Evolutionary conservation across 2,329 filamentous ascomycete genomes (phyloP), one percentile per base, ranked within the genome.

Genomic region (Arthrobotrys iridis): DNA sequence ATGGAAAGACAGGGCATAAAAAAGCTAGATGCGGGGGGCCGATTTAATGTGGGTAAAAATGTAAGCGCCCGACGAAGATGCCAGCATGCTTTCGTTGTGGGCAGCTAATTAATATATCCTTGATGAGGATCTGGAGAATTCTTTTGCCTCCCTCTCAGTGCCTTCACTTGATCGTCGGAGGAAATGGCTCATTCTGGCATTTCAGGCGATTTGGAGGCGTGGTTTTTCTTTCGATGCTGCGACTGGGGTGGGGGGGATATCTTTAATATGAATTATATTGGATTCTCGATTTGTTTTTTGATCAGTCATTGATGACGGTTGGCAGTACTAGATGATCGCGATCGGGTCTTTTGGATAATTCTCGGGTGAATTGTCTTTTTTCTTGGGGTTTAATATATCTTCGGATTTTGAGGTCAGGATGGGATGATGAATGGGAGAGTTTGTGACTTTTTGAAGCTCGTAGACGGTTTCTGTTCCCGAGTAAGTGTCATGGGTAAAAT

Each of bases 401-500:
- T 55, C 50, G 50, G 50, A 55, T 37, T 37, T 40, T 22, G 18
- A 8, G 50, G 7, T 52, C n/a, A n/a, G n/a, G n/a, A n/a, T n/a
- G n/a, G n/a, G n/a, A n/a, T n/a, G n/a, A n/a, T n/a, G n/a, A n/a
- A n/a, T n/a, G n/a, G n/a, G n/a, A n/a, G n/a, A n/a, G n/a, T n/a
- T n/a, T n/a, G n/a, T n/a, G n/a, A n/a, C n/a, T n/a, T 37, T 37
- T 40, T 22, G 18, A 8, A 30, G 7, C 35, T 37, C 7, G 28
- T 55, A 37, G 50, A 55, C 50, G 50, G 50, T n/a, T 37, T 24
- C 15, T 37, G 50, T 55, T 55, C 37, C 50, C 50, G 50, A 55
- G 13, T 43, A 3, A 43, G 22, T 28, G 18, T 37, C 1, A 37
- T 55, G 22, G 11, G 24, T 55, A 13, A n/a, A 26, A 26, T 26